These are phyloP conservation scores for Saccharomyces cerevisiae DNA, from an alignment of 805 yeast species.

Conservation along the genomic window DNA sequence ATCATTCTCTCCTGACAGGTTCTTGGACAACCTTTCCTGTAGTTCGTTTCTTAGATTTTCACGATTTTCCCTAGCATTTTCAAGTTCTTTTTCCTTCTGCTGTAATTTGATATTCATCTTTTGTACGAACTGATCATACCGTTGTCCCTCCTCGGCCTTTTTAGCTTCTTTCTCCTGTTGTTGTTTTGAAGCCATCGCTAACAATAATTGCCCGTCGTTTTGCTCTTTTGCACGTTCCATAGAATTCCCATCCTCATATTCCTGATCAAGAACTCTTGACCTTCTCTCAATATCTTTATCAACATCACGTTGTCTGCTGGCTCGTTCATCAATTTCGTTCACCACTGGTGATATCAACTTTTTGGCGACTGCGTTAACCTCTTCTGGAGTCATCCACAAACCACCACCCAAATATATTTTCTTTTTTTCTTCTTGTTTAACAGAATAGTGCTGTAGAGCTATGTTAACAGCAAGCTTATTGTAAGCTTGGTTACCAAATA, in stretches of 20 bases:
- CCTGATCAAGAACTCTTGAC: conserved; percentile 31
- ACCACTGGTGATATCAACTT: conserved; percentile 77
- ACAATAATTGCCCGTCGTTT: conserved; percentile 30
- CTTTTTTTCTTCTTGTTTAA: conserved; percentile 24
- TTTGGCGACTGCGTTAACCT: conserved; percentile 72
- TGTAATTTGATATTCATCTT: not conserved
- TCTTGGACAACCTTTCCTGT: conserved; percentile 28
- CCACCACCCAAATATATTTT: conserved; percentile 84
- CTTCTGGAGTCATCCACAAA: conserved; percentile 60
- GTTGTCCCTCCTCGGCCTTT: conserved; percentile 10
- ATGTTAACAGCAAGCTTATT: conserved; percentile 69
- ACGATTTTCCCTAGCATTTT: conserved; percentile 24
- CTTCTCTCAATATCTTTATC: conserved; percentile 39
- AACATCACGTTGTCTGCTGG: conserved; percentile 54
- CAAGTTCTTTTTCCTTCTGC: not conserved
- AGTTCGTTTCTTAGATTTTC: conserved; percentile 35
- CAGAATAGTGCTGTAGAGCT: conserved; percentile 34
- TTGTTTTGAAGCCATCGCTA: conserved; percentile 33
- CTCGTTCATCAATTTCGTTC: conserved; percentile 61
- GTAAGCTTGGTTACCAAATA: conserved; percentile 40
- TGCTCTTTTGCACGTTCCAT: conserved; percentile 33
- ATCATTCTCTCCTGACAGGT: conserved; percentile 3
- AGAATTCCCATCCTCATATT: conserved; percentile 36
- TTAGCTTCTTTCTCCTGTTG: conserved; percentile 25
- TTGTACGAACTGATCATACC: not conserved